Evolutionary conservation across 1,284 basidiomycete species (phyloP).

Genomic region (Pseudozyma sp.): DNA sequence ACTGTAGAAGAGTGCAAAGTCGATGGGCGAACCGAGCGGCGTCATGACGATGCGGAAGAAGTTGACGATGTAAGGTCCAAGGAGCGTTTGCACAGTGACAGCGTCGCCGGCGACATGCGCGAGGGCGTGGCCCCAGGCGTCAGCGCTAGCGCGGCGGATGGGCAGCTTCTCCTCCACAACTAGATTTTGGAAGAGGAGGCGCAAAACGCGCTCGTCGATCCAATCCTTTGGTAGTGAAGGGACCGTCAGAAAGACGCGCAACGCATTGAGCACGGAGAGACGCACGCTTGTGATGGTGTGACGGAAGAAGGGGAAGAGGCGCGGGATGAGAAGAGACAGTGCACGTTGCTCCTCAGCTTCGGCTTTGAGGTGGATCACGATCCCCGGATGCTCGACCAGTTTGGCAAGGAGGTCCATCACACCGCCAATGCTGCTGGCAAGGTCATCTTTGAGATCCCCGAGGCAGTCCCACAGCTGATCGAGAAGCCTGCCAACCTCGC

Average conservation of each 20-base stretch:
- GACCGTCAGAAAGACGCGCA: slow-evolving; percentile 86
- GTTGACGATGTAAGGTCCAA: slow-evolving; percentile 65
- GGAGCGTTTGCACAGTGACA: slow-evolving; percentile 27
- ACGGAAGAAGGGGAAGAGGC: slow-evolving; percentile 94
- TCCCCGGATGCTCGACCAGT: slow-evolving; percentile 72
- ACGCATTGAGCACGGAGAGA: slow-evolving; percentile 88
- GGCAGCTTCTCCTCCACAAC: slow-evolving; percentile 89
- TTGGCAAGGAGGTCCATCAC: slow-evolving; percentile 85
- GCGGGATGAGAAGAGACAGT: slow-evolving; percentile 83
- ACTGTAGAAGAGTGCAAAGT: slow-evolving; percentile 77
- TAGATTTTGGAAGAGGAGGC: slow-evolving; percentile 92
- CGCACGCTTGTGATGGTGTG: slow-evolving; percentile 96
- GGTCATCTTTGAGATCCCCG: slow-evolving; percentile 92
- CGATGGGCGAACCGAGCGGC: slow-evolving; percentile 85
- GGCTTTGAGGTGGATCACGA: slow-evolving; percentile 77
- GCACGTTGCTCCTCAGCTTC: slow-evolving; percentile 39
- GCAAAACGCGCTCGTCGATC: slow-evolving; percentile 82
- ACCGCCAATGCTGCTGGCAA: slow-evolving; percentile 94
- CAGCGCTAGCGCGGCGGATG: slow-evolving; percentile 82
- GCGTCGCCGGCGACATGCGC: slow-evolving; percentile 59
- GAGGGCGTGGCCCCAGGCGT: slow-evolving; percentile 82
- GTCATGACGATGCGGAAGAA: slow-evolving; percentile 84
- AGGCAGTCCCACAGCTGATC: slow-evolving; percentile 91
- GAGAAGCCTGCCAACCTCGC: slow-evolving; percentile 73
- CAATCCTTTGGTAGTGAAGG: slow-evolving; percentile 82